Percentiles rank a stretch among this genome's conserved stretches.
These are phyloP conservation scores for Lolium multiflorum DNA, from an alignment of 176 grass and related monocot species.

Conservation along the genomic window DNA sequence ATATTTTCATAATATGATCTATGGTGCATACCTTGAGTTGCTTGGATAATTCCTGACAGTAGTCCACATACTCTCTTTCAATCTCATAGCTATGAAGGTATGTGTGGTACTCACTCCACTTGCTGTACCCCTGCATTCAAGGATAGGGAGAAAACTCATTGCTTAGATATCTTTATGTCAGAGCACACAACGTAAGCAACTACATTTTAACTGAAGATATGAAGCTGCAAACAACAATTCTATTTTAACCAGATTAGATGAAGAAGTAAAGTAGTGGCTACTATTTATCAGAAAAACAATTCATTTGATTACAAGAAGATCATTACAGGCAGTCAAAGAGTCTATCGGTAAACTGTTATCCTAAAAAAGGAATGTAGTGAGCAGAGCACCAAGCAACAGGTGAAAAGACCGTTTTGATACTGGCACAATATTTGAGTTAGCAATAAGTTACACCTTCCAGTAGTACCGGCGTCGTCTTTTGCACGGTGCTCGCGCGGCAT, in stretches of 20 bases:
- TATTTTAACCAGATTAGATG: not conserved
- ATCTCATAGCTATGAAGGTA: not conserved
- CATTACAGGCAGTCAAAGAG: no score
- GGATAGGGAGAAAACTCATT: not conserved
- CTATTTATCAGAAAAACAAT: no score
- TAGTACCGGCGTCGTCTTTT: not conserved
- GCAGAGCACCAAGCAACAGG: no score
- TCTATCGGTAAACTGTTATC: no score
- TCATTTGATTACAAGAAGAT: no score
- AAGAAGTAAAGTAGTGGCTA: no score
- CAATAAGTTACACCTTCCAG: no score
- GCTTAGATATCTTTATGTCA: not conserved
- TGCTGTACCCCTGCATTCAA: not conserved
- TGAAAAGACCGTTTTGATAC: no score
- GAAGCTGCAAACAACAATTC: not conserved
- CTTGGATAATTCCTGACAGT: conserved; percentile 5
- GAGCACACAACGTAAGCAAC: not conserved
- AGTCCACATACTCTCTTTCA: not conserved
- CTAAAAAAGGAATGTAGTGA: no score
- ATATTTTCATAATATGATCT: not conserved
- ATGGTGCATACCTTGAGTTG: conserved; percentile 11
- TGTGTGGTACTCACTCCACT: not conserved
- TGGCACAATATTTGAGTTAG: no score
- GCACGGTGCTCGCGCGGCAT: not conserved
- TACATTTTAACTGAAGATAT: not conserved